phyloP scores from a whole-genome alignment of 352 stramenopile genomes.

The Phytophthora idaei region DNA sequence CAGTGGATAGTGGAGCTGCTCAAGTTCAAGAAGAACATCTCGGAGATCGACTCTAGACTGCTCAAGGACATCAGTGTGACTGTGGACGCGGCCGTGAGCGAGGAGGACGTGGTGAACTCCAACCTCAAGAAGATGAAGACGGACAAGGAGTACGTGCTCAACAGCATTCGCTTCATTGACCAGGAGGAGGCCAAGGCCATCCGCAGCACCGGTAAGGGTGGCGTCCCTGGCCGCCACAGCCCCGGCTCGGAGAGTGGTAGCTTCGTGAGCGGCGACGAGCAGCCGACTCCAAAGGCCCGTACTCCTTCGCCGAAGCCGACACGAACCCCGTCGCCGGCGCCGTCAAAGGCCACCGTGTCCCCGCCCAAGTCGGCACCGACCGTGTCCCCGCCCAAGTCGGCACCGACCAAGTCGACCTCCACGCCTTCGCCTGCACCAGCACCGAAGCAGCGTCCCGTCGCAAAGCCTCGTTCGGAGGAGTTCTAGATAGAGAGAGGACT shows the following conservation, averaged over 20 bases:
- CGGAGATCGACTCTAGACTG: constrained; percentile 74
- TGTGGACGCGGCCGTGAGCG: constrained; percentile 52
- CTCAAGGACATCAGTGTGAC: constrained; percentile 67
- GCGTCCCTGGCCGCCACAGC: constrained; percentile 47
- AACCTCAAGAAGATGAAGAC: constrained; percentile 88
- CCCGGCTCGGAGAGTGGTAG: constrained; percentile 64
- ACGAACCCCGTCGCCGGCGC: constrained; percentile 29
- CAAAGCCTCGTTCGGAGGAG: constrained; percentile 45
- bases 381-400: constrained; percentile 20
- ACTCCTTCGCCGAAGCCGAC: constrained; percentile 29
- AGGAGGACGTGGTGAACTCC: constrained; percentile 70
- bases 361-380: constrained; percentile 20
- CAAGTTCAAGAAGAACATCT: constrained; percentile 88
- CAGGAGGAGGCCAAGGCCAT: constrained; percentile 90
- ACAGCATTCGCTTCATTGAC: constrained; percentile 90
- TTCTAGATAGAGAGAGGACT: constrained; percentile 48
- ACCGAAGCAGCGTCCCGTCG: constrained; percentile 27
- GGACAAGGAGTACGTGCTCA: constrained; percentile 90
- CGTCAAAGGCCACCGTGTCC: constrained; percentile 19
- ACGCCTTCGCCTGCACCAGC: constrained; percentile 26
- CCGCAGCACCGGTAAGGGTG: constrained; percentile 74
- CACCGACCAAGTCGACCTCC: constrained; percentile 23
- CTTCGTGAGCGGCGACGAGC: constrained; percentile 46
- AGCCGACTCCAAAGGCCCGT: constrained; percentile 42
- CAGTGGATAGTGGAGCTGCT: constrained; percentile 90